Conservation (phyloP, 768 basidiomycete genomes). For the Suillus tomentosus region DNA sequence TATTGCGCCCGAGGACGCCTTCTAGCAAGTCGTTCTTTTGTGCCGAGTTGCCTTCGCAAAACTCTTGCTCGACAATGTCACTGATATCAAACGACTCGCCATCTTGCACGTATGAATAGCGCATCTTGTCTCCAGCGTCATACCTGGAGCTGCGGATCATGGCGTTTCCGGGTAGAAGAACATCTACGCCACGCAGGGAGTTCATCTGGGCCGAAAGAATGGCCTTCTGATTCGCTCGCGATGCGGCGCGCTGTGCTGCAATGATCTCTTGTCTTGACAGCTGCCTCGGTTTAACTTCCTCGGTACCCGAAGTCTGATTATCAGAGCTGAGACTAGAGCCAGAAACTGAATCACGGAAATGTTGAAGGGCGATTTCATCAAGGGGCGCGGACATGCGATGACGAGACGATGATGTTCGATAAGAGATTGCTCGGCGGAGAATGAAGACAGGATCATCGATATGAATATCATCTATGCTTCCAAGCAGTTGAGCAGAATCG, state of each 20-base stretch:
- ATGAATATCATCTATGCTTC: constrained; percentile 70
- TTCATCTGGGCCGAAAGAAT: constrained; percentile 87
- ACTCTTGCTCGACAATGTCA: constrained; percentile 89
- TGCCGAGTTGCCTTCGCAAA: constrained; percentile 50
- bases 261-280: constrained; percentile 86
- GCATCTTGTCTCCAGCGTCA: constrained; percentile 68
- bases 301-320: constrained; percentile 21
- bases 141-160: constrained; percentile 84
- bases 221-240: constrained; percentile 81
- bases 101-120: constrained; percentile 94
- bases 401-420: constrained; percentile 70
- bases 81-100: constrained; percentile 94
- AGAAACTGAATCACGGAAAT: constrained; percentile 63
- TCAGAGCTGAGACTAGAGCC: constrained; percentile 62
- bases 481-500: constrained; percentile 75
- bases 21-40: constrained; percentile 66
- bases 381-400: constrained; percentile 74
- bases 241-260: constrained; percentile 86
- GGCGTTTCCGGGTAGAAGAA: constrained; percentile 82
- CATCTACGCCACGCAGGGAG: constrained; percentile 83
- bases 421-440: constrained; percentile 78
- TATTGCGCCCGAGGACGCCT: constrained; percentile 59
- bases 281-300: constrained; percentile 42
- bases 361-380: constrained; percentile 80
- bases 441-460: constrained; percentile 89